Evolutionary conservation across 768 basidiomycete species (phyloP).

Genomic region (Lactifluus volemus): DNA sequence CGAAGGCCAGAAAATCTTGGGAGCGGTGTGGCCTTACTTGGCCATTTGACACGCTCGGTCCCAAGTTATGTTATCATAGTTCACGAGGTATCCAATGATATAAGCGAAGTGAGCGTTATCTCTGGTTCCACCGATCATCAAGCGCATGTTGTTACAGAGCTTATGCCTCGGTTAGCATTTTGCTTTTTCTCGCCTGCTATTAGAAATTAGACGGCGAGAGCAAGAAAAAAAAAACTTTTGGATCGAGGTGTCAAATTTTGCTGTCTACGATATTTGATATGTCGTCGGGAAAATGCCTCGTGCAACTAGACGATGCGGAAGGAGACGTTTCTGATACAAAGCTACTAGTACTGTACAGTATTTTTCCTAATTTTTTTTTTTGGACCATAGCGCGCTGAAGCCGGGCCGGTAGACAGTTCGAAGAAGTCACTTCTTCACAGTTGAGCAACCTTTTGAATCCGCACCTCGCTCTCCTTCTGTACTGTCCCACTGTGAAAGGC

Average conservation of each 20-base stretch:
- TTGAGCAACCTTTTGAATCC: too few relatives aligned
- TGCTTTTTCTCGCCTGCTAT: not conserved
- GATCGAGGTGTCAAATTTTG: not conserved
- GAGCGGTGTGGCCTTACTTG: not conserved
- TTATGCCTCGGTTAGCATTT: not conserved
- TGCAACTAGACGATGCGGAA: not conserved
- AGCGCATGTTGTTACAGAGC: not conserved
- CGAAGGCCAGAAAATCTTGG: not conserved
- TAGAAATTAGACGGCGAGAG: not conserved
- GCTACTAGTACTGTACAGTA: too few relatives aligned
- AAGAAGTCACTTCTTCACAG: too few relatives aligned
- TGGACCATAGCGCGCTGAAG: too few relatives aligned
- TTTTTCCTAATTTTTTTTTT: too few relatives aligned
- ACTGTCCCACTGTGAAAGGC: too few relatives aligned
- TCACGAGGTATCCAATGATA: not conserved
- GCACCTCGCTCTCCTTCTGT: too few relatives aligned
- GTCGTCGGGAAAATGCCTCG: not conserved
- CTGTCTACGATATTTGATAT: not conserved
- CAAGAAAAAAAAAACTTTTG: not conserved
- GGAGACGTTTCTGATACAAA: not conserved
- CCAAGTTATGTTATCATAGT: not conserved
- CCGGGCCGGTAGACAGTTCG: too few relatives aligned
- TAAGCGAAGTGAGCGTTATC: not conserved
- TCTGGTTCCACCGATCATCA: too few relatives aligned
- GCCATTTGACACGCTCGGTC: too few relatives aligned